Evolutionary conservation across 1,284 basidiomycete genomes (phyloP).

Genomic region (Heliocybe sulcata): DNA sequence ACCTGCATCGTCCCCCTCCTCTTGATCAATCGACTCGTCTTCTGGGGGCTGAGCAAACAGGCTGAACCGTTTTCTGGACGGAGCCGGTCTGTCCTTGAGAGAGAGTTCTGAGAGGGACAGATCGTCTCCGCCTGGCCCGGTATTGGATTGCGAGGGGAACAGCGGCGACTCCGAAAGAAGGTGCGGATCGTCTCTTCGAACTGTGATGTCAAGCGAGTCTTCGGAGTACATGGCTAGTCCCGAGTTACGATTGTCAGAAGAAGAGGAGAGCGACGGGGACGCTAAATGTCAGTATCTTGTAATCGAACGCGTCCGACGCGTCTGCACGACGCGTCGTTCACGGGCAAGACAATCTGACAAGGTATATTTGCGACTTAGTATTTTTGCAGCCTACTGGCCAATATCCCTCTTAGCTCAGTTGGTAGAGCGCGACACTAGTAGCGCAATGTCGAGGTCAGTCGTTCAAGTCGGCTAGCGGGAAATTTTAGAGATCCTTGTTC

Average conservation of each 20-base stretch:
- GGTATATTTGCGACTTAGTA: too few species aligned
- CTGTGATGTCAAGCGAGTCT: conserved; percentile 25
- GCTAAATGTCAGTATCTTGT: too few species aligned
- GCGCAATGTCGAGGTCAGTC: conserved; percentile 34
- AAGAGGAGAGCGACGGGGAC: too few species aligned
- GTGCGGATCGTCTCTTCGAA: conserved; percentile 31
- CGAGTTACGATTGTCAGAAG: too few species aligned
- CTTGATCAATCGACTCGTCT: conserved; percentile 19
- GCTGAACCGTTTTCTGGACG: conserved; percentile 21
- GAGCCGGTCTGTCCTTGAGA: conserved; percentile 20
- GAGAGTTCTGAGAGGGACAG: conserved; percentile 60
- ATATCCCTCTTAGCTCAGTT: conserved; percentile 41
- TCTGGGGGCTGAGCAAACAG: conserved; percentile 28
- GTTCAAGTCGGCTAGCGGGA: conserved; percentile 36
- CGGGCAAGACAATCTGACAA: too few species aligned
- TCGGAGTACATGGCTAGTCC: neutral
- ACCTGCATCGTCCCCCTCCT: conserved; percentile 19
- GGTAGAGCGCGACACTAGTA: conserved; percentile 58
- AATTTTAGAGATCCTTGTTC: conserved; percentile 9
- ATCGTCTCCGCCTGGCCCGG: conserved; percentile 42
- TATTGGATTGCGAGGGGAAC: conserved; percentile 31
- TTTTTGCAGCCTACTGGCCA: neutral
- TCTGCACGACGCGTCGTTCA: too few species aligned
- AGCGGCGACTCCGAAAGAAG: conserved; percentile 46
- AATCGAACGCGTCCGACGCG: too few species aligned